Evolutionary conservation across 495 filamentous ascomycete genomes (phyloP).

Genomic region (Margaritispora aquatica): DNA sequence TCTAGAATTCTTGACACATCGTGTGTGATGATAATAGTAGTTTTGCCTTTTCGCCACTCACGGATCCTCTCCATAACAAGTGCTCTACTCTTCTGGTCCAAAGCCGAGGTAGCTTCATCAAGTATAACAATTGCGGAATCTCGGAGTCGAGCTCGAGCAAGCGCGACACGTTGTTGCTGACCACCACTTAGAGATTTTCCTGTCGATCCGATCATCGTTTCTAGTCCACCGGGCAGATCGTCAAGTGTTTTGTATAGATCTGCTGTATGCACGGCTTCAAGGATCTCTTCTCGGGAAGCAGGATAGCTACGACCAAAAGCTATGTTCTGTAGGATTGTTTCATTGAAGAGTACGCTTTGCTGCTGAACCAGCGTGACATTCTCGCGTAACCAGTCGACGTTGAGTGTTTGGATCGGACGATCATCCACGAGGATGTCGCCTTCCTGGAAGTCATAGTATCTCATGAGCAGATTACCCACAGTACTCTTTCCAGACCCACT

Average conservation of each 20-base stretch:
- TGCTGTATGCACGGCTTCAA: slow-evolving; percentile 54
- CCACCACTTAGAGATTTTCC: slow-evolving; percentile 78
- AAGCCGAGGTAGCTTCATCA: slow-evolving; percentile 80
- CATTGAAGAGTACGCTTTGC: slow-evolving; percentile 75
- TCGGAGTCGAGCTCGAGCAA: slow-evolving; percentile 69
- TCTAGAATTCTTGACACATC: slow-evolving; percentile 74
- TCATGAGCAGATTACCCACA: slow-evolving; percentile 68
- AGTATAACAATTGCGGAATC: slow-evolving; percentile 80
- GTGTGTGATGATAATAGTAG: slow-evolving; percentile 89
- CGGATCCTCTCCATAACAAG: slow-evolving; percentile 69
- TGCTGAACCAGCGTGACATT: slow-evolving; percentile 85
- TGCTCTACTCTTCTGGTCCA: slow-evolving; percentile 64
- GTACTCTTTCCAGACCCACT: slow-evolving; percentile 96
- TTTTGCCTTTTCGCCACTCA: slow-evolving; percentile 69
- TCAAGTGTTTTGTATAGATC: slow-evolving; percentile 67
- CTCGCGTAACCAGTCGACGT: slow-evolving; percentile 66
- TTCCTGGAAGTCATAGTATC: slow-evolving; percentile 61
- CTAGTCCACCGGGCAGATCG: slow-evolving; percentile 62
- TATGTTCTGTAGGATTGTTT: slow-evolving; percentile 74
- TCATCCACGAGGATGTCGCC: slow-evolving; percentile 71
- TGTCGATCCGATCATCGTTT: slow-evolving; percentile 66
- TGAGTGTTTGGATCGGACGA: slow-evolving; percentile 50
- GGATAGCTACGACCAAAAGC: slow-evolving; percentile 59
- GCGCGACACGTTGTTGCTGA: slow-evolving; percentile 69
- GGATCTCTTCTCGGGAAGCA: slow-evolving; percentile 44